Base-by-base conservation (phyloP, 2,329 filamentous ascomycete genomes). In the Colletotrichum chlorophyti region DNA sequence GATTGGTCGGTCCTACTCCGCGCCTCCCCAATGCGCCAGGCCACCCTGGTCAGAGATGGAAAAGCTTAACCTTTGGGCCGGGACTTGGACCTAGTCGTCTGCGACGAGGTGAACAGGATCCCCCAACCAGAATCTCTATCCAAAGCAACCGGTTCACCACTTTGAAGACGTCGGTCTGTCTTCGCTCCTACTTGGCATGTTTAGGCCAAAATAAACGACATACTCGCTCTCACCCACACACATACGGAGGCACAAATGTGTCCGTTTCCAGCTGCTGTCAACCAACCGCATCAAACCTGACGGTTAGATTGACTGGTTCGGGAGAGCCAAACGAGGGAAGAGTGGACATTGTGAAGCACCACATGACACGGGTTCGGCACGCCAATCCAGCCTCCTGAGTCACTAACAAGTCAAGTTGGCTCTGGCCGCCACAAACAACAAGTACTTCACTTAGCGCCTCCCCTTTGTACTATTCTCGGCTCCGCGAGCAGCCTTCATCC, bases 61-160 rank as follows among this genome's bases (percentile, higher is more conserved):
- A n/a, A 59, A 59, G 43, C 55, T 55, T 59, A 59, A 59, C 51
- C 51, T 59, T 35, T 32, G 21, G 31, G 19, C 24, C 29, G 55
- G 55, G 55, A 55, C 55, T 35, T 41, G 43, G 40, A 43, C 26
- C 26, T 23, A 10, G 27, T 37, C 43, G 42, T 29, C 11, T 32
- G 24, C 24, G 19, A 21, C 32, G 11, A 26, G 24, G 27, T 46
- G 32, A 40, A 46, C 9, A 35, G 48, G 49, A 32, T 45, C 5
- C 23, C 48, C 49, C 51, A 21, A 26, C 40, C 34, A 42, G 10
- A n/a, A n/a, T n/a, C n/a, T n/a, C 17, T n/a, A 37, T 21, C 19
- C 29, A 48, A 21, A 29, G 29, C 37, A 31, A 35, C 29, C 29
- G 14, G 37, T 9, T 6, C 21, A 31, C 17, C 15, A 17, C 17